Conservation (phyloP, 306 rosid genomes). For the Biancaea sappan region DNA sequence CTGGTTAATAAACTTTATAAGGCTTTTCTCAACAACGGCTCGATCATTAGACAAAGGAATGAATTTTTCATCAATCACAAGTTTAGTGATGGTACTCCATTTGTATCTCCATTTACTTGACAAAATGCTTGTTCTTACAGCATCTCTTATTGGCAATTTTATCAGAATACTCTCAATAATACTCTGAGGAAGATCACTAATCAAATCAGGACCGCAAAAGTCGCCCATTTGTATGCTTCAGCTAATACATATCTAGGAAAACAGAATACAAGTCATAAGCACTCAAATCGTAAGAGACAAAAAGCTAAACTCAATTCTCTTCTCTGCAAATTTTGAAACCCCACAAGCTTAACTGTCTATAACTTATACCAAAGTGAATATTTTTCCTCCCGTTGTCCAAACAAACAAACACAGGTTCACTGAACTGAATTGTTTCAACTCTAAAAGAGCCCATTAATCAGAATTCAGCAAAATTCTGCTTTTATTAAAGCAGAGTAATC, state of each 20-base stretch:
- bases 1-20: slow-evolving; percentile 61
- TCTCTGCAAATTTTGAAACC: not conserved
- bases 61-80: slow-evolving; percentile 75
- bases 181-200: slow-evolving; percentile 86
- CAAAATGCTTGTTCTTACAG: slow-evolving; percentile 74
- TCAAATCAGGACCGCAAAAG: slow-evolving; percentile 50
- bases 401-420: not conserved
- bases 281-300: slow-evolving; percentile 5
- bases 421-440: not conserved
- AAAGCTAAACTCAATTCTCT: not conserved
- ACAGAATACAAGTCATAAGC: slow-evolving; percentile 19
- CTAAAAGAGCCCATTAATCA: not conserved
- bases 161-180: slow-evolving; percentile 75
- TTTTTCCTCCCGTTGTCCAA: not conserved
- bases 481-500: not conserved
- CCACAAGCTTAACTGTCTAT: not conserved
- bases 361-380: not conserved
- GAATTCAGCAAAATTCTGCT: not conserved
- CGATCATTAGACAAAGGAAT: slow-evolving; percentile 42
- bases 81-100: slow-evolving; percentile 72
- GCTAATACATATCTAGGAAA: slow-evolving; percentile 17
- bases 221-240: slow-evolving; percentile 56
- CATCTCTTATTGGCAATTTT: slow-evolving; percentile 72
- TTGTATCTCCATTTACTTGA: slow-evolving; percentile 86
- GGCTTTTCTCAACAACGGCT: slow-evolving; percentile 37